phyloP scores from a whole-genome alignment of 208 protist genomes.

The Leishmania martiniquensis region DNA sequence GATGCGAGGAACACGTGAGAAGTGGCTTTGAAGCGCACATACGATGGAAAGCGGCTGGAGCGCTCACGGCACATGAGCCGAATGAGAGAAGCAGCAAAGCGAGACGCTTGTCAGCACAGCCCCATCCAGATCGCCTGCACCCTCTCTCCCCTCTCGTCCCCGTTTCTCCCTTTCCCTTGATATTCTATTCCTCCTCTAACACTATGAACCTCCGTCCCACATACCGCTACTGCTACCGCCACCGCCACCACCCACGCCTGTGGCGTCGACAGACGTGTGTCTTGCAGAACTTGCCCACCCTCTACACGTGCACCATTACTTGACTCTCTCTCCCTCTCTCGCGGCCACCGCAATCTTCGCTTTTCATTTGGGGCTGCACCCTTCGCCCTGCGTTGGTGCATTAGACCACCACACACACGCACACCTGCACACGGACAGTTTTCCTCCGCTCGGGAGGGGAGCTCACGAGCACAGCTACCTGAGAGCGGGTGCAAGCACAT shows the following conservation, averaged over 20 bases:
- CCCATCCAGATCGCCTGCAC: neutral
- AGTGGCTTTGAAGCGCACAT: neutral
- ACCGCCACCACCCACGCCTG: neutral
- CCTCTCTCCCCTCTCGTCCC: too few species aligned
- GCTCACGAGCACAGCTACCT: neutral
- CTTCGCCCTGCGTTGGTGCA: too few species aligned
- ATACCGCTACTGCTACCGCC: neutral
- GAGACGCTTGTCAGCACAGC: neutral
- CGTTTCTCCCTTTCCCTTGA: neutral
- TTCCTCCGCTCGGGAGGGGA: too few species aligned
- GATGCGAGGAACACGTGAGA: neutral
- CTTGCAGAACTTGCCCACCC: neutral
- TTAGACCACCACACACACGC: neutral
- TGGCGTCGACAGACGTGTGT: neutral
- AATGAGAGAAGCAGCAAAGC: neutral
- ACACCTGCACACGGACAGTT: neutral
- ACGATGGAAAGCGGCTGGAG: neutral
- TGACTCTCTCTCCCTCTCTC: neutral
- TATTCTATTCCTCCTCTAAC: neutral
- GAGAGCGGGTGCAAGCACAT: neutral
- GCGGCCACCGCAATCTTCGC: neutral
- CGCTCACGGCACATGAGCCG: neutral
- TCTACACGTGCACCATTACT: neutral
- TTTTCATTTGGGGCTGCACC: neutral
- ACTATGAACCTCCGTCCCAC: neutral